Percentiles rank a stretch among this genome's conserved stretches.
Evolutionary conservation across 192 early-diverging fungal genomes (phyloP).

Genomic region (Entomortierella parvispora): DNA sequence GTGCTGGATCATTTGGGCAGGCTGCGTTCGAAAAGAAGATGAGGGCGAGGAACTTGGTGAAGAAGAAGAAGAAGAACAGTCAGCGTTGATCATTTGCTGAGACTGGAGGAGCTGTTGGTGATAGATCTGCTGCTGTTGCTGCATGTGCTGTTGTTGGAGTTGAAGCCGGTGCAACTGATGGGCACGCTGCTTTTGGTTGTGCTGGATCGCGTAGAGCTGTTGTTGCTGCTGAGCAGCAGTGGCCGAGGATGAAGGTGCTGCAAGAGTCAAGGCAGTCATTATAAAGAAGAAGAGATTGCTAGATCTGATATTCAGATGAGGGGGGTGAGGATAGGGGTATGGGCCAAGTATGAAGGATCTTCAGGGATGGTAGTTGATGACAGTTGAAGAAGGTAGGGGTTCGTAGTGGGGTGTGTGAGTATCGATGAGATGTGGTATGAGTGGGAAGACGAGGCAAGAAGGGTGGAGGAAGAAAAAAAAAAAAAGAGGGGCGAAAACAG

Average conservation of each 20-base stretch:
- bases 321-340: too few relatives aligned
- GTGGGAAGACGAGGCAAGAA: background rate
- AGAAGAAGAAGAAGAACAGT: conserved; percentile 5
- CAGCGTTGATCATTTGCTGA: background rate
- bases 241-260: too few relatives aligned
- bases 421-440: too few relatives aligned
- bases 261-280: too few relatives aligned
- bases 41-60: conserved; percentile 4
- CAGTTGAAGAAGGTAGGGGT: too few relatives aligned
- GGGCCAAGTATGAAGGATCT: too few relatives aligned
- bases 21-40: conserved; percentile 2
- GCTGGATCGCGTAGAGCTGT: too few relatives aligned
- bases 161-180: conserved; percentile 9
- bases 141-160: conserved; percentile 14
- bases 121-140: background rate
- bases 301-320: too few relatives aligned
- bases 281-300: background rate
- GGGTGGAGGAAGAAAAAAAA: conserved; percentile 7
- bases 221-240: too few relatives aligned
- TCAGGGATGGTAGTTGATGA: too few relatives aligned
- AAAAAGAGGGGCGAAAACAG: conserved; percentile 10
- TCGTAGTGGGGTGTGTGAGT: too few relatives aligned
- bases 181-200: conserved; percentile 30
- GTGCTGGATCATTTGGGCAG: background rate
- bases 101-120: conserved; percentile 15